Base-by-base conservation (phyloP, 2,329 filamentous ascomycete species). In the Amesomyces nigricolor region DNA sequence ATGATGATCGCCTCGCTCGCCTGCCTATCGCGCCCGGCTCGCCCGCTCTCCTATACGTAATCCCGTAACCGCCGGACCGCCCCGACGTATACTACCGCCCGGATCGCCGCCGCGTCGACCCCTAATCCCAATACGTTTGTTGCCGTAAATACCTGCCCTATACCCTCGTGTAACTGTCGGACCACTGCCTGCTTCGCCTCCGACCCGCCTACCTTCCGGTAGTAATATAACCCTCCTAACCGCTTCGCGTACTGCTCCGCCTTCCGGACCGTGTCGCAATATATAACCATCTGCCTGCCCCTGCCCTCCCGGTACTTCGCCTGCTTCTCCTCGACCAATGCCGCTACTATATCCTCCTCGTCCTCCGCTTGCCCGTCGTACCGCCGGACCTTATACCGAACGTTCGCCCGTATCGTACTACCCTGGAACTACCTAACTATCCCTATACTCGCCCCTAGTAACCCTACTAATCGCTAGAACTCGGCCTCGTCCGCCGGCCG, bases 11-110 rank as follows among this genome's bases (percentile, higher is more conserved):
- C 44, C 37, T 54, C 44, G 45, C 44, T 44, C 37, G 29, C 30
- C 37, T n/a, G 9, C 9, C 51, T 38, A 37, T 54, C 51, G 1
- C 51, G 32, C 22, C 51, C 51, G n/a, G 51, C 51, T 29, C 44
- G 51, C 22, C 51, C 45, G 37, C 51, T 54, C 37, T 54, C 45
- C 26, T 54, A 38, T 19, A 29, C 45, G 38, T 42, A 54, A 44
- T 54, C 37, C 37, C 51, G 45, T n/a, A 54, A 48, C 10, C 38
- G 45, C n/a, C 37, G 51, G 3, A 35, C 19, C 44, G 9, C n/a
- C 13, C 51, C 51, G 3, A 42, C 51, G 17, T 54, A 38, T 4
- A 54, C 26, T 26, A 47, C 51, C 4, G 35, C n/a, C 51, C 44
- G 44, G 37, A 52, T 45, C 11, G 8, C 13, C 26, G 45, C 37